These are phyloP conservation scores for Elymus sibiricus DNA, from an alignment of 176 grass and related monocot species.

Conservation along the genomic window DNA sequence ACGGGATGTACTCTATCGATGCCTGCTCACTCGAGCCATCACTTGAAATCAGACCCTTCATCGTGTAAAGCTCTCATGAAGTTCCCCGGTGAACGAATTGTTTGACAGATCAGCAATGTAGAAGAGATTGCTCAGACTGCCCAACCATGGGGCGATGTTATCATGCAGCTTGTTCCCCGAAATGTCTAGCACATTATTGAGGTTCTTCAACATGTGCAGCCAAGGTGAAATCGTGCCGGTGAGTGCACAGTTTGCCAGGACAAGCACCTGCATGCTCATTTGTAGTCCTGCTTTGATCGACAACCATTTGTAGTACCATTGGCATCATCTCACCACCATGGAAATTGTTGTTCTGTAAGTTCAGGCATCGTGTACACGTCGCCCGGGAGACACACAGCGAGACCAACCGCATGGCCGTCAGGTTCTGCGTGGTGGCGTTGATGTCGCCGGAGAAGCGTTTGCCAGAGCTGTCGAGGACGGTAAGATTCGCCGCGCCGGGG, in stretches of 20 bases:
- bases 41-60: constrained; percentile 49
- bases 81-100: constrained; percentile 71
- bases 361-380: constrained; percentile 54
- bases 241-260: constrained; percentile 84
- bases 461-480: constrained; percentile 40
- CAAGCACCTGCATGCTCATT: constrained; percentile 57
- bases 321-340: constrained; percentile 68
- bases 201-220: constrained; percentile 41
- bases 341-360: constrained; percentile 77
- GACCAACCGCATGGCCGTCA: constrained; percentile 43
- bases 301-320: too few relatives aligned
- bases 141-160: constrained; percentile 53
- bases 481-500: constrained; percentile 45
- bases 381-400: constrained; percentile 48
- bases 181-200: constrained; percentile 79
- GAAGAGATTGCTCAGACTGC: constrained; percentile 63
- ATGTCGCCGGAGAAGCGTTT: constrained; percentile 57
- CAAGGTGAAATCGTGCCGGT: constrained; percentile 52
- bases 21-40: constrained; percentile 23
- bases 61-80: constrained; percentile 54
- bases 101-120: constrained; percentile 80
- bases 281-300: too few relatives aligned
- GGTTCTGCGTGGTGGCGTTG: constrained; percentile 25
- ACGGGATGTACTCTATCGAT: constrained; percentile 47
- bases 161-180: constrained; percentile 87